Evolutionary conservation across 2,329 filamentous ascomycete genomes (phyloP), one percentile per base, ranked within the genome.

Genomic region (Didymella keratinophila): DNA sequence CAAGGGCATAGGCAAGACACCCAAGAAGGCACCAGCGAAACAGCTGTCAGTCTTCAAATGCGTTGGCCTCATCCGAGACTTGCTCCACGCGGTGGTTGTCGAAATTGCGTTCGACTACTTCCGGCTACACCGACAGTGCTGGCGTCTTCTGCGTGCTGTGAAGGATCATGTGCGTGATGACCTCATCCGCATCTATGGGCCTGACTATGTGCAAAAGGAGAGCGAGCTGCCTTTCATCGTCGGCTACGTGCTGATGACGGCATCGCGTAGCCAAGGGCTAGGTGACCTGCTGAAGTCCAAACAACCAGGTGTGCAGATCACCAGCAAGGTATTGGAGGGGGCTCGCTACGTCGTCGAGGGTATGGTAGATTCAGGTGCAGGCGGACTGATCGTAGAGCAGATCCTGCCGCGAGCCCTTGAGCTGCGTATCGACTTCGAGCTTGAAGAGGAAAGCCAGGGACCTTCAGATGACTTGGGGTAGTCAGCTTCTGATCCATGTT

Each of bases 41-140:
- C 43, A 61, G 10, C 46, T 63, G 21, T 27, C 48, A 3, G 56
- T 63, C 23, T 20, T 32, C 7, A 60, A 61, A 41, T 44, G 53
- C 23, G 43, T 60, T 2, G 37, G 43, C 11, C 28, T 63, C 9
- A 69, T 82, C 2, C 62, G 66, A 2, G 57, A 74, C 11, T 67
- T 76, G 0, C 68, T 82, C 2, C 64, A 79, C 1, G 66, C 61
- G 7, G 81, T 83, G 59, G 53, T 70, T 0, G 3, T 76, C 1
- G 76, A 79, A 58, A 49, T 80, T 4, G 61, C 62, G 0, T 79
- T 81, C 48, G 78, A 80, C n/a, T 80, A 80, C 52, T 60, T 81
- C 28, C 14, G 44, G 5, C 63, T 83, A 58, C 81, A 82, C 60
- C 73, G 75, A 3, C 52, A 56, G 25, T 79, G 76, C 68, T 83